Percentiles rank a stretch among this genome's conserved stretches.
phyloP scores from a whole-genome alignment of 805 yeast species.

The Pichia pseudocactophila region DNA sequence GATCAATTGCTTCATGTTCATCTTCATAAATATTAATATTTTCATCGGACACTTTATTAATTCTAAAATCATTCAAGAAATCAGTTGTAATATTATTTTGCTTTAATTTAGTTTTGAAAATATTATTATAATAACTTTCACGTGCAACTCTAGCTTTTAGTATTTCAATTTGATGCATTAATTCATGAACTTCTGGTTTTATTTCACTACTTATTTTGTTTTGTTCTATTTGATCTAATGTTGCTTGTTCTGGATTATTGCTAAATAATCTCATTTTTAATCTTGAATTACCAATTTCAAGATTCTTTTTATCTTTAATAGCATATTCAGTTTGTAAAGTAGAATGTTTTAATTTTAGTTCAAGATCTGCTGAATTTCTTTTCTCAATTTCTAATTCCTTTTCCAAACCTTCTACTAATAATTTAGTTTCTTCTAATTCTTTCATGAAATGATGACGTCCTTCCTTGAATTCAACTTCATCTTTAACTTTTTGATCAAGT shows the following conservation, averaged over 20 bases:
- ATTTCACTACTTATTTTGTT: slow-evolving; percentile 3
- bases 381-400: slow-evolving; percentile 25
- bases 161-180: slow-evolving; percentile 49
- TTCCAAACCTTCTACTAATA: slow-evolving; percentile 20
- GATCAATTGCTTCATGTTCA: not conserved
- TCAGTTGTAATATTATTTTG: slow-evolving; percentile 1
- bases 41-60: not conserved
- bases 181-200: slow-evolving; percentile 13
- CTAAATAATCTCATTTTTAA: slow-evolving; percentile 22
- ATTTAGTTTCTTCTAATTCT: slow-evolving; percentile 31
- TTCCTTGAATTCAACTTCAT: slow-evolving; percentile 34
- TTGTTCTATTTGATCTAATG: slow-evolving; percentile 1
- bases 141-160: slow-evolving; percentile 57
- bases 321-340: slow-evolving; percentile 29
- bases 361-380: slow-evolving; percentile 18
- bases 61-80: not conserved
- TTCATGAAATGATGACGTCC: slow-evolving; percentile 35
- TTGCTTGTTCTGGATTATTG: slow-evolving; percentile 16
- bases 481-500: slow-evolving; percentile 34
- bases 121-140: slow-evolving; percentile 52
- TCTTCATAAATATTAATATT: slow-evolving; percentile 8
- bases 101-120: slow-evolving; percentile 34
- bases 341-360: slow-evolving; percentile 20
- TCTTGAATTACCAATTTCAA: slow-evolving; percentile 27
- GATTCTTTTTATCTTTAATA: slow-evolving; percentile 23